Percentiles rank a stretch among this genome's conserved stretches.
phyloP scores from a whole-genome alignment of 2,329 filamentous ascomycete genomes.

The Ophiostoma quercus region DNA sequence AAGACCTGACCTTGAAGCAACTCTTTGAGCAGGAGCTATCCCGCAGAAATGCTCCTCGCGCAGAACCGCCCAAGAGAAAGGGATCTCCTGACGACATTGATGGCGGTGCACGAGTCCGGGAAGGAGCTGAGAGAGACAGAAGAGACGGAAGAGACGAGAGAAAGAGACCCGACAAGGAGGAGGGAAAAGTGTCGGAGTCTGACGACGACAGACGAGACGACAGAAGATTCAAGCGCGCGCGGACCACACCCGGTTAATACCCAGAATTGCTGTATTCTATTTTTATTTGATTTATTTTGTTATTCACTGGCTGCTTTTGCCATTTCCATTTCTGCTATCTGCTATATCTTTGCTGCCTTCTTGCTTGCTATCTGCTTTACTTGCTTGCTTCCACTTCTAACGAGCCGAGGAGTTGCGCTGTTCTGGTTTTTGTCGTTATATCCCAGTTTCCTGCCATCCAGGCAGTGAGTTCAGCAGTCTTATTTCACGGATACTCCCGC shows the following conservation, averaged over 20 bases:
- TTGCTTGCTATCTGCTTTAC: background rate
- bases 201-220: background rate
- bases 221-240: background rate
- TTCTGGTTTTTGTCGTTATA: background rate
- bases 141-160: background rate
- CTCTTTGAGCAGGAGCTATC: too few species aligned
- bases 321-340: background rate
- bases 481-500: background rate
- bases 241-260: slow-evolving; percentile 4
- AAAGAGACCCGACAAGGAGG: background rate
- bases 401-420: background rate
- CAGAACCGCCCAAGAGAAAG: background rate
- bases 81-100: background rate
- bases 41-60: background rate
- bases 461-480: background rate
- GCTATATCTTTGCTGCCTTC: background rate
- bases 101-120: background rate
- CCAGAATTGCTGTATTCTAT: slow-evolving; percentile 2
- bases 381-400: background rate
- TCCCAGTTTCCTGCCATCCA: background rate
- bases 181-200: background rate
- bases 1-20: too few species aligned
- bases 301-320: background rate
- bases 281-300: background rate
- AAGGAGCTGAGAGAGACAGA: background rate